These are phyloP conservation scores for Talaromyces albobiverticillius DNA, from an alignment of 2,329 filamentous ascomycete genomes.

Conservation along the genomic window DNA sequence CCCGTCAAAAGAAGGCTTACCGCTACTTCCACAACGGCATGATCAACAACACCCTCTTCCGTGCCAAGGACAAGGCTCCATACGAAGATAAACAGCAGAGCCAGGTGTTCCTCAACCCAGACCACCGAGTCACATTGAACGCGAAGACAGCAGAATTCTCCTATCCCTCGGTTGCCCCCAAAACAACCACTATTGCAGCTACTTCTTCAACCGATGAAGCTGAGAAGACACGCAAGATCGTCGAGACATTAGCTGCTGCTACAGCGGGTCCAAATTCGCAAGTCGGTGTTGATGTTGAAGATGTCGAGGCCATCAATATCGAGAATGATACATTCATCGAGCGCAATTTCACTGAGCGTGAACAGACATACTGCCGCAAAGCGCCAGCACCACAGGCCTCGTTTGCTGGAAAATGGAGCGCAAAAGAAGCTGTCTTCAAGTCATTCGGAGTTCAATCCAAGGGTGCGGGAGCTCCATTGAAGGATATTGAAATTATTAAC, in stretches of 20 bases:
- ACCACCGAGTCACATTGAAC: slow-evolving; percentile 78
- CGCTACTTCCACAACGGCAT: slow-evolving; percentile 97
- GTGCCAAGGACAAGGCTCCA: slow-evolving; percentile 86
- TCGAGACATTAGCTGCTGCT: slow-evolving; percentile 72
- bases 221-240: slow-evolving; percentile 68
- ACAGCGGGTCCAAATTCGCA: slow-evolving; percentile 64
- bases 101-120: slow-evolving; percentile 89
- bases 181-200: slow-evolving; percentile 45
- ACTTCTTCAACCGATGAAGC: slow-evolving; percentile 44
- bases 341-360: slow-evolving; percentile 84
- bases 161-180: slow-evolving; percentile 69
- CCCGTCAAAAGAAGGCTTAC: slow-evolving; percentile 97
- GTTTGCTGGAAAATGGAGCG: slow-evolving; percentile 93
- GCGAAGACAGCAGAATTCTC: slow-evolving; percentile 80
- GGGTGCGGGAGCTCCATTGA: slow-evolving; percentile 84
- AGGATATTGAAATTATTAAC: slow-evolving; percentile 88
- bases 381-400: slow-evolving; percentile 79
- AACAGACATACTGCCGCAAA: slow-evolving; percentile 82
- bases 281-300: slow-evolving; percentile 92
- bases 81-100: slow-evolving; percentile 86
- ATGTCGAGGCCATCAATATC: slow-evolving; percentile 81
- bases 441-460: slow-evolving; percentile 81
- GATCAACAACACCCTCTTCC: slow-evolving; percentile 97
- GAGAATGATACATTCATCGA: slow-evolving; percentile 91
- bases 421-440: slow-evolving; percentile 99